These are phyloP conservation scores for Agaricus blazei DNA, from an alignment of 768 basidiomycete genomes.

Conservation along the genomic window DNA sequence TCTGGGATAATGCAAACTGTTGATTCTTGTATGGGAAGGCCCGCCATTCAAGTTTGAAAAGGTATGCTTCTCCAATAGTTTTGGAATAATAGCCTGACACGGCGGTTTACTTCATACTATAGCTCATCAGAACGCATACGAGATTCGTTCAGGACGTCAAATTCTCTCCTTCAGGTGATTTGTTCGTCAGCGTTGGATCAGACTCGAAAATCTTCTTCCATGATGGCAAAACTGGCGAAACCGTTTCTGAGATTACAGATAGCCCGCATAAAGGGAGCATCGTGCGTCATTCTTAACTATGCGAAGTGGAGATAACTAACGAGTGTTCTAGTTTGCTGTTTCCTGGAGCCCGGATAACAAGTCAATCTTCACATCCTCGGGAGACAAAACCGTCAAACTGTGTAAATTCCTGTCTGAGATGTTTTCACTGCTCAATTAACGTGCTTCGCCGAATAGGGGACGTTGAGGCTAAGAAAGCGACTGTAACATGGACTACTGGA, in stretches of 20 bases:
- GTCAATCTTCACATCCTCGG: conserved; percentile 74
- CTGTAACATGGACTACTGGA: conserved; percentile 69
- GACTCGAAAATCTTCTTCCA: conserved; percentile 87
- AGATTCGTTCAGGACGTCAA: conserved; percentile 91
- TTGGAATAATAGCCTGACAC: not conserved
- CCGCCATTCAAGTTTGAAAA: conserved; percentile 89
- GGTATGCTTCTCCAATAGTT: conserved; percentile 22
- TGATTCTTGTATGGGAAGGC: conserved; percentile 30
- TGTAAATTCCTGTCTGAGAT: conserved; percentile 39
- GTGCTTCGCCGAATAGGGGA: conserved; percentile 57
- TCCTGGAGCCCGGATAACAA: conserved; percentile 80
- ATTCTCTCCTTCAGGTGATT: conserved; percentile 74
- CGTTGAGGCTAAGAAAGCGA: conserved; percentile 60
- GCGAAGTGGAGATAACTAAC: not conserved
- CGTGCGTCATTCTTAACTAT: conserved; percentile 37
- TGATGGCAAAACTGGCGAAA: conserved; percentile 86
- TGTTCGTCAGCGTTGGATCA: conserved; percentile 85
- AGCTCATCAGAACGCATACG: conserved; percentile 85
- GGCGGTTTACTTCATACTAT: not conserved
- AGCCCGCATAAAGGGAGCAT: conserved; percentile 70
- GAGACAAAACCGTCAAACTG: conserved; percentile 82
- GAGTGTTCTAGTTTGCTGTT: conserved; percentile 52
- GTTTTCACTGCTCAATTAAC: not conserved
- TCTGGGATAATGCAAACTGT: not conserved
- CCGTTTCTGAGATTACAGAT: conserved; percentile 61